phyloP scores from a whole-genome alignment of 75 land plant genomes.

The Ceratopteris richardii region DNA sequence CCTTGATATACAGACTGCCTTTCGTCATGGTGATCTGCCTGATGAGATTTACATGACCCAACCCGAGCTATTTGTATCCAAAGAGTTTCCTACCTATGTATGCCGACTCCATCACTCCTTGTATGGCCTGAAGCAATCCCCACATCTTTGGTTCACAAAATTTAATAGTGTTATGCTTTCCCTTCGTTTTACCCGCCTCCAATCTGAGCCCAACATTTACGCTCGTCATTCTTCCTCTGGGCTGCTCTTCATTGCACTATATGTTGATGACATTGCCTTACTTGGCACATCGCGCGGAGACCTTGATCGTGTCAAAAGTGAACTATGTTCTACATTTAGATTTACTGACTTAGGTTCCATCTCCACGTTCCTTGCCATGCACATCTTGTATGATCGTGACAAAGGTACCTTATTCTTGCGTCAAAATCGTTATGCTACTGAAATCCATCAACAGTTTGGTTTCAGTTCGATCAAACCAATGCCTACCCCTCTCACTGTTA shows the following conservation, averaged over 20 bases:
- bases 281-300: no score
- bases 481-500: no score
- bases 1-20: constrained; percentile 14
- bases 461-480: no score
- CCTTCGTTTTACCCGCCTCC: not conserved
- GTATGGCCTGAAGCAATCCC: not conserved
- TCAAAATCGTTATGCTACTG: no score
- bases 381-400: no score
- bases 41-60: constrained; percentile 17
- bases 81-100: not conserved
- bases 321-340: no score
- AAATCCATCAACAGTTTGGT: no score
- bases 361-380: no score
- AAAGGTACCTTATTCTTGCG: no score
- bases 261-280: constrained; percentile 44
- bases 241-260: constrained; percentile 12
- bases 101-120: not conserved
- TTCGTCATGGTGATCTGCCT: constrained; percentile 4
- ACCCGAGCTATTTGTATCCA: constrained; percentile 5
- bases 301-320: no score
- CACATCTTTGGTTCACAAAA: not conserved
- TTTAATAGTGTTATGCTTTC: not conserved
- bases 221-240: not conserved
- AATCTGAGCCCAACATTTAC: not conserved
- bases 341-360: no score